A percentile compares a stretch with the other conserved stretches of the same genome.
Conservation (phyloP, 1,284 basidiomycete species). For the Puccinia hordei region DNA sequence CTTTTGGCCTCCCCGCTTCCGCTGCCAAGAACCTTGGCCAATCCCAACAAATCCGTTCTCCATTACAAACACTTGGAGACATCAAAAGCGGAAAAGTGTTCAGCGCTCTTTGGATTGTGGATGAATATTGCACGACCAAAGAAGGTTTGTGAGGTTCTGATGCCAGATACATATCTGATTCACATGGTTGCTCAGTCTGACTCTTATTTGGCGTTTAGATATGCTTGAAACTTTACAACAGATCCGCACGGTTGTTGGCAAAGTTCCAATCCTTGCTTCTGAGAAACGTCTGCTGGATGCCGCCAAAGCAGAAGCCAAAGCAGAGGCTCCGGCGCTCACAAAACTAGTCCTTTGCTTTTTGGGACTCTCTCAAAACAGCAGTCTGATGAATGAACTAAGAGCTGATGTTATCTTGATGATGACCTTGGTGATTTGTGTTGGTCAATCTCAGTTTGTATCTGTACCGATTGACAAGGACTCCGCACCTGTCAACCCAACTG, state of each 20-base stretch:
- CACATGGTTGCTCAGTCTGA: too few species aligned
- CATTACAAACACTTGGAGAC: conserved; percentile 75
- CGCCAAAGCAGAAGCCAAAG: conserved; percentile 67
- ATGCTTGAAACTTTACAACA: too few species aligned
- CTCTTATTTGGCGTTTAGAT: too few species aligned
- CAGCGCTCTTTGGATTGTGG: conserved; percentile 95
- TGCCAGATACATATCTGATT: too few species aligned
- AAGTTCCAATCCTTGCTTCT: too few species aligned
- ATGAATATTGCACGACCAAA: conserved; percentile 77
- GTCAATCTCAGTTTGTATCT: too few species aligned
- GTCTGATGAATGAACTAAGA: conserved; percentile 73
- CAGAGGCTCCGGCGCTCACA: conserved; percentile 73
- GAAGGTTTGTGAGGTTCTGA: too few species aligned
- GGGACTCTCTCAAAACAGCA: too few species aligned
- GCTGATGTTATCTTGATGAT: conserved; percentile 98
- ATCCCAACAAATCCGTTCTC: too few species aligned
- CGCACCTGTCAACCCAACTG: conserved; percentile 93
- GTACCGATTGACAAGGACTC: conserved; percentile 99
- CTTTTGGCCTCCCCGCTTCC: too few species aligned
- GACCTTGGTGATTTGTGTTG: conserved; percentile 93
- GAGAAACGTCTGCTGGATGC: conserved; percentile 77
- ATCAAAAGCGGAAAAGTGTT: conserved; percentile 98
- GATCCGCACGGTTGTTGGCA: too few species aligned
- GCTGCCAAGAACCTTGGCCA: too few species aligned
- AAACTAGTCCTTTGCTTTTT: conserved; percentile 86